Evolutionary conservation across 2,329 filamentous ascomycete species (phyloP).

Genomic region (Colletotrichum sidae): DNA sequence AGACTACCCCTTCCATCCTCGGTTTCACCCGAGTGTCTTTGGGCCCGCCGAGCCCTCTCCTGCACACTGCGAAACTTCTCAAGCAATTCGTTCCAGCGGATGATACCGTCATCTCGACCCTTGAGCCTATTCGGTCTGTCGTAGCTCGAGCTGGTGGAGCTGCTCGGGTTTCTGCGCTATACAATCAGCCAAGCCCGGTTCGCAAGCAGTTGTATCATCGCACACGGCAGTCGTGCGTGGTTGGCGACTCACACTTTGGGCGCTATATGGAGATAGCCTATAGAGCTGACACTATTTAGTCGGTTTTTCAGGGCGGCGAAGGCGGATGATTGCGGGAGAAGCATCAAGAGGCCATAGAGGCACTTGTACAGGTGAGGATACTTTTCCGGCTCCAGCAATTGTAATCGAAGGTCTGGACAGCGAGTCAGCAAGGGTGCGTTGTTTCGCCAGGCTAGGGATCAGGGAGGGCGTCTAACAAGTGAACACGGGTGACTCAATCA

Average conservation of each 20-base stretch:
- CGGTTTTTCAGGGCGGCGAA: constrained; percentile 97
- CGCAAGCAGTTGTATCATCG: too few relatives aligned
- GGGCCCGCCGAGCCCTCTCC: constrained; percentile 81
- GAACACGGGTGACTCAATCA: constrained; percentile 97
- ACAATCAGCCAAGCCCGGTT: constrained; percentile 22
- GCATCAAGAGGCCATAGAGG: constrained; percentile 95
- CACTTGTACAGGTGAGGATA: constrained; percentile 98
- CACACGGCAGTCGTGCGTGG: too few relatives aligned
- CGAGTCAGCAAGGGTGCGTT: neutral
- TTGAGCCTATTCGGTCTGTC: constrained; percentile 84
- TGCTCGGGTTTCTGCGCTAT: constrained; percentile 47
- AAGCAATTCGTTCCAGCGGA: constrained; percentile 91
- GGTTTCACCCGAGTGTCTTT: constrained; percentile 67
- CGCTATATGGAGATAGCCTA: constrained; percentile 90
- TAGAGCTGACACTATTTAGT: constrained; percentile 95
- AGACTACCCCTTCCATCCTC: constrained; percentile 58
- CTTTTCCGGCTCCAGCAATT: constrained; percentile 93
- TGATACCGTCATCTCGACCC: constrained; percentile 82
- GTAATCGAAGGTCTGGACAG: constrained; percentile 83
- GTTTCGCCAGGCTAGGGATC: neutral
- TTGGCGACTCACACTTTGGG: constrained; percentile 75
- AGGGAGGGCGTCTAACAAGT: constrained; percentile 74
- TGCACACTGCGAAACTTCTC: constrained; percentile 96
- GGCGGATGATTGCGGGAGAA: constrained; percentile 96
- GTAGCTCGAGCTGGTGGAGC: constrained; percentile 67